Conservation (phyloP, 306 rosid genomes). For the Quercus wislizeni region DNA sequence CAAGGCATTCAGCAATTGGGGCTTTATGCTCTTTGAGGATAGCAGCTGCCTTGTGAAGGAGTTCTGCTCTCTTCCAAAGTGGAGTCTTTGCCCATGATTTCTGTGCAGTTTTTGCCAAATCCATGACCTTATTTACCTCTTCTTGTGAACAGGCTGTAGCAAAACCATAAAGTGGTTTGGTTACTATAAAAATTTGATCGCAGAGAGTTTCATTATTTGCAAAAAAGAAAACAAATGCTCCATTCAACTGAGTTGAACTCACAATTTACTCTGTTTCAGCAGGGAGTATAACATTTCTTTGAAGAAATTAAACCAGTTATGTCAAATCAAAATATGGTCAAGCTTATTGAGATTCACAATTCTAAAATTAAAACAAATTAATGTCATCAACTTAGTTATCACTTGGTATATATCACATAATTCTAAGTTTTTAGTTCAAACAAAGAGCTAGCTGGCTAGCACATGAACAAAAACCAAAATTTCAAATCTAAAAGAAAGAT, state of each 20-base stretch:
- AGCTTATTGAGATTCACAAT: neutral
- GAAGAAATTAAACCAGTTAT: neutral
- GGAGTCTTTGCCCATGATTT: constrained; percentile 98
- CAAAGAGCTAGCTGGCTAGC: neutral
- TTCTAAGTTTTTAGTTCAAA: neutral
- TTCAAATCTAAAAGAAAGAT: neutral
- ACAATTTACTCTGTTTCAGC: neutral
- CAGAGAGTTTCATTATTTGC: neutral
- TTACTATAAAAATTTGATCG: neutral
- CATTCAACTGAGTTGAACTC: neutral
- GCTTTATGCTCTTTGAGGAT: constrained; percentile 87
- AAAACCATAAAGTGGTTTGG: constrained; percentile 3
- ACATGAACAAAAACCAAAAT: neutral
- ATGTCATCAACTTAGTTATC: neutral
- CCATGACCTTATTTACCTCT: constrained; percentile 92
- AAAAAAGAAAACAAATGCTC: neutral
- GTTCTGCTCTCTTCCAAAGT: constrained; percentile 92
- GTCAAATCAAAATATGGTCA: neutral
- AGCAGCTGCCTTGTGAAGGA: constrained; percentile 95
- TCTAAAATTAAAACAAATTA: neutral
- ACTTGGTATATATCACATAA: neutral
- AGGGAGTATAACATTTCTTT: no score
- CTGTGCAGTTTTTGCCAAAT: constrained; percentile 77
- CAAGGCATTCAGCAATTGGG: constrained; percentile 82
- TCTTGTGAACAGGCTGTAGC: constrained; percentile 83